Evolutionary conservation across 176 grass and related monocot genomes (phyloP), one percentile per base, ranked within the genome.

Genomic region (Oryza coarctata): DNA sequence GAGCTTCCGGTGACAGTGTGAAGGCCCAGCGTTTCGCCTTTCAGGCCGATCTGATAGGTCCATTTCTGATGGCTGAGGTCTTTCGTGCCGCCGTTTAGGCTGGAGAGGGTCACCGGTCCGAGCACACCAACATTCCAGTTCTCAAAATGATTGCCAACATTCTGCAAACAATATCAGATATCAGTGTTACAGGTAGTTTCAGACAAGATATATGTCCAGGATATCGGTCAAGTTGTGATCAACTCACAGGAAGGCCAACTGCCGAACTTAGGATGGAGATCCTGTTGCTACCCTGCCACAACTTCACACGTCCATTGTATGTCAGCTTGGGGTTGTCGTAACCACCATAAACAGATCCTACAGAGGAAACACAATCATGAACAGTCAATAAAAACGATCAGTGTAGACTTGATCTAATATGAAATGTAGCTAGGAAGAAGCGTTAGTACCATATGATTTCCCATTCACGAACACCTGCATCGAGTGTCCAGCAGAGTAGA

Each of bases 401-500:
- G 29, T 55, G 1, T 25, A 20, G 41, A 38, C 38, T 26, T 31
- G 9, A 86, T 68, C 20, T 2, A 27, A 36, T 33, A 66, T 0
- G 12, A 33, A 61, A 58, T 86, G 71, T 13, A 2, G 58, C 3
- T 68, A 1, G 64, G 30, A 38, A 38, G 50, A 50, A 85, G 68
- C 43, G 34, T n/a, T 30, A 23, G 28, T 86, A 89, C 87, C 87
- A 5, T 65, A 86, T 61, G 78, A 86, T 39, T 88, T 61, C n/a
- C 96, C 92, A n/a, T 98, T 98, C 70, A 95, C 77, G 2, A 98
- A 98, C 62, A 98, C 76, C 40, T 91, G 92, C 87, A 95, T 73
- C 2, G 96, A 88, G 86, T 95, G 88, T 12, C 96, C 92, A 23
- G 93, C 93, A 0, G 96, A 95, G 52, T 79, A 70, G 29, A 98